These are phyloP conservation scores for Salix viminalis DNA, from an alignment of 345 rosid genomes.

Conservation along the genomic window DNA sequence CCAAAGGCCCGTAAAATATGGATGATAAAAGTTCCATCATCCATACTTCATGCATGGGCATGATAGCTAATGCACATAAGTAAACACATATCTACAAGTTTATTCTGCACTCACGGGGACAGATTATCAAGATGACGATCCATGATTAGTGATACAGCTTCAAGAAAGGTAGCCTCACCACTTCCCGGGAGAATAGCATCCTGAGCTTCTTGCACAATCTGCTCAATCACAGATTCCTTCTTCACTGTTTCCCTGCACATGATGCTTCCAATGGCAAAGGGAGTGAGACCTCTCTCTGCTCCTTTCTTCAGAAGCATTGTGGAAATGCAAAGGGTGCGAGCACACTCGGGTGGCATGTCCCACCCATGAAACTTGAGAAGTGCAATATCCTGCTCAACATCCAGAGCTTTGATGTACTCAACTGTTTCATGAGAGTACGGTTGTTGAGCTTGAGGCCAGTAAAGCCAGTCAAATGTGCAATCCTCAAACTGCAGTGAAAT, in stretches of 20 bases:
- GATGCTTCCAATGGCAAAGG: constrained; percentile 63
- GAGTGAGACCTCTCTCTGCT: constrained; percentile 57
- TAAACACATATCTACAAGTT: constrained; percentile 6
- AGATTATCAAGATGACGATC: constrained; percentile 43
- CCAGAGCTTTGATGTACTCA: constrained; percentile 55
- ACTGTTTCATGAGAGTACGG: constrained; percentile 54
- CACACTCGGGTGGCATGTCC: constrained; percentile 52
- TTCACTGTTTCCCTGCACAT: constrained; percentile 69
- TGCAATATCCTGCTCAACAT: constrained; percentile 59
- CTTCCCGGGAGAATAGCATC: constrained; percentile 43
- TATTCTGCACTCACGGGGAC: neutral
- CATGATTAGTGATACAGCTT: constrained; percentile 49
- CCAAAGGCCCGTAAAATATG: neutral
- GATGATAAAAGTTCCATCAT: neutral
- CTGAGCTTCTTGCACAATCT: constrained; percentile 57
- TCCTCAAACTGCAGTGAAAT: constrained; percentile 65
- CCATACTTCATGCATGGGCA: neutral
- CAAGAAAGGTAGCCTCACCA: constrained; percentile 54
- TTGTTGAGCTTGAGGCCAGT: constrained; percentile 83
- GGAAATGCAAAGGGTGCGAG: constrained; percentile 53
- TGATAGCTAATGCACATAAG: neutral
- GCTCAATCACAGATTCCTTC: constrained; percentile 60
- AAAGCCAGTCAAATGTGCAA: constrained; percentile 91
- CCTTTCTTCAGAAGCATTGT: constrained; percentile 89
- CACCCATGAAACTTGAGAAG: constrained; percentile 67